phyloP scores from a whole-genome alignment of 2,329 filamentous ascomycete species.

The Diatrype stigma region DNA sequence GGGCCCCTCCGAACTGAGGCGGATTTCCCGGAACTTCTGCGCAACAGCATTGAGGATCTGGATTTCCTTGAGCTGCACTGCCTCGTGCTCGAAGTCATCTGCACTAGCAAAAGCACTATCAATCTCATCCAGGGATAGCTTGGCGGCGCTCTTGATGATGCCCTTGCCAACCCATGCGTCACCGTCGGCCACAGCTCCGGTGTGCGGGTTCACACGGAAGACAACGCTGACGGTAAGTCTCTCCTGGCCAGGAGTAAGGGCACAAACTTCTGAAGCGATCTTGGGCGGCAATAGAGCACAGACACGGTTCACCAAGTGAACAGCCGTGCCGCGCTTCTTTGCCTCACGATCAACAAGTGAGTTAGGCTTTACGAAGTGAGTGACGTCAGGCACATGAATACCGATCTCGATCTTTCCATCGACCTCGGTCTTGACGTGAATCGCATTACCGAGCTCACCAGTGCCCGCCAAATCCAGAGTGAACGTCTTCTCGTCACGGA shows the following conservation, averaged over 20 bases:
- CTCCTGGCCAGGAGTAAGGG: slow-evolving; percentile 80
- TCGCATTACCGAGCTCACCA: slow-evolving; percentile 83
- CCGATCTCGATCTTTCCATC: slow-evolving; percentile 91
- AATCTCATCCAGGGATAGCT: slow-evolving; percentile 79
- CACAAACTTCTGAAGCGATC: slow-evolving; percentile 82
- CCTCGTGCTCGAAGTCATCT: slow-evolving; percentile 58
- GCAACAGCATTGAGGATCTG: slow-evolving; percentile 75
- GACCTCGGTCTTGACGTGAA: slow-evolving; percentile 80
- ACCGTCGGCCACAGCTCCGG: slow-evolving; percentile 73
- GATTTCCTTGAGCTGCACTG: slow-evolving; percentile 69
- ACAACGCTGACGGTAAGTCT: slow-evolving; percentile 89
- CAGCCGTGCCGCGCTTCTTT: slow-evolving; percentile 94
- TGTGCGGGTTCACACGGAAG: slow-evolving; percentile 81
- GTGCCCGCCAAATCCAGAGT: slow-evolving; percentile 88
- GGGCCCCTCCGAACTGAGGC: slow-evolving; percentile 74
- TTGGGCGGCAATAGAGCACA: slow-evolving; percentile 85
- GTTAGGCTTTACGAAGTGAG: slow-evolving; percentile 95
- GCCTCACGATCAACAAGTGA: slow-evolving; percentile 95
- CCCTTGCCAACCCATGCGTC: slow-evolving; percentile 93
- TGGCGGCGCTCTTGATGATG: slow-evolving; percentile 87
- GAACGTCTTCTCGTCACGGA: slow-evolving; percentile 82
- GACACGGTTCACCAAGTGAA: slow-evolving; percentile 86
- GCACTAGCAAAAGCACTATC: slow-evolving; percentile 71
- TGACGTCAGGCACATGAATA: slow-evolving; percentile 90
- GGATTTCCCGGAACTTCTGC: slow-evolving; percentile 84